Conservation (phyloP, 495 filamentous ascomycete genomes). For the Endocarpon pusillum region DNA sequence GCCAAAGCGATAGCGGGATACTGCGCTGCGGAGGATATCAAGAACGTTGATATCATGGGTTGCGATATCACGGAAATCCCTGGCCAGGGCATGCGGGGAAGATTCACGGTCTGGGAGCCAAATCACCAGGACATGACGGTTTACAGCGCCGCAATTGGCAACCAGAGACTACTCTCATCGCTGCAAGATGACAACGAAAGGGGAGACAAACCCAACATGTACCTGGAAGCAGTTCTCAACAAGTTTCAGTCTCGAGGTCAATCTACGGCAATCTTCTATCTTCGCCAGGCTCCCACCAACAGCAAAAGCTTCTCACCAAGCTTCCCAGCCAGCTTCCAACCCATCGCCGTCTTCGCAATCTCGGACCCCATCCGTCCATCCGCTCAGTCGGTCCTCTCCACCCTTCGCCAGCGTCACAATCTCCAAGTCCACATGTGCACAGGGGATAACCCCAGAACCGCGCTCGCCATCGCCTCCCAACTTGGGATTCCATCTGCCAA, state of each 20-base stretch:
- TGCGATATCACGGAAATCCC: constrained; percentile 53
- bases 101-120: constrained; percentile 28
- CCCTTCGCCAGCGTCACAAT: constrained; percentile 39
- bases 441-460: constrained; percentile 49
- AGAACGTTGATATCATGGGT: constrained; percentile 16
- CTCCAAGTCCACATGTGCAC: constrained; percentile 84
- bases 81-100: constrained; percentile 66
- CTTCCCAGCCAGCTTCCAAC: constrained; percentile 22
- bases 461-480: constrained; percentile 47
- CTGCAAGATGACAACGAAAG: constrained; percentile 10
- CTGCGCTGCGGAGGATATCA: constrained; percentile 28
- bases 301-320: too few species aligned
- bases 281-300: constrained; percentile 17
- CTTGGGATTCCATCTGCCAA: constrained; percentile 58
- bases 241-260: constrained; percentile 56
- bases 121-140: constrained; percentile 6
- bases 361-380: constrained; percentile 69
- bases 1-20: constrained; percentile 63
- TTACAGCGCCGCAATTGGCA: constrained; percentile 65
- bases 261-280: constrained; percentile 53
- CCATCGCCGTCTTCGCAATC: constrained; percentile 50
- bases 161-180: constrained; percentile 50
- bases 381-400: constrained; percentile 42
- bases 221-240: constrained; percentile 31
- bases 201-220: constrained; percentile 18